A percentile compares a stretch with the other conserved stretches of the same genome.
phyloP scores from a whole-genome alignment of 352 stramenopile genomes.

The Globisporangium takayamanum region DNA sequence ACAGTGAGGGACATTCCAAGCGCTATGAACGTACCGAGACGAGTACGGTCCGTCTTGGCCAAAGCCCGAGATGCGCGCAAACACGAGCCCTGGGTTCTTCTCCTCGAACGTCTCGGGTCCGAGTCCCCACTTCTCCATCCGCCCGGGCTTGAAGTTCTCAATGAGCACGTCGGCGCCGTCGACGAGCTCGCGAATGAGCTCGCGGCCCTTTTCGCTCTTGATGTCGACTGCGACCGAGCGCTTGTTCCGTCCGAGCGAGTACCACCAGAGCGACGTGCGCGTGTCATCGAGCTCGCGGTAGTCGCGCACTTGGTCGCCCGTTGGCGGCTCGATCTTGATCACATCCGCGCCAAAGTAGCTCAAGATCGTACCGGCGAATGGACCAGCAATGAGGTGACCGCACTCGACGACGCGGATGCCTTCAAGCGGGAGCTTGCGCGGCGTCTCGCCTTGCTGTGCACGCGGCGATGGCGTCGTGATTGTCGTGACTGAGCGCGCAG shows the following conservation, averaged over 20 bases:
- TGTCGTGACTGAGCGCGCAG: constrained; percentile 11
- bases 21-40: constrained; percentile 19
- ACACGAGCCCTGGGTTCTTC: constrained; percentile 78
- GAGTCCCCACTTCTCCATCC: constrained; percentile 86
- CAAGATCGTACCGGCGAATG: constrained; percentile 79
- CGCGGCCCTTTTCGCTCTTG: constrained; percentile 51
- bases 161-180: constrained; percentile 79
- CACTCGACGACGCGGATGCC: constrained; percentile 75
- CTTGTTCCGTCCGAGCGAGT: constrained; percentile 86
- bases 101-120: constrained; percentile 65
- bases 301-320: constrained; percentile 75
- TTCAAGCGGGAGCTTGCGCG: constrained; percentile 40
- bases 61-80: constrained; percentile 78
- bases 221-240: constrained; percentile 81
- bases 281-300: constrained; percentile 69
- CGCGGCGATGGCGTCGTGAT: not conserved
- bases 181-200: constrained; percentile 67
- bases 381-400: constrained; percentile 73
- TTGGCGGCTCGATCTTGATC: constrained; percentile 87
- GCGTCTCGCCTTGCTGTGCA: not conserved
- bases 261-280: constrained; percentile 85
- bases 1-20: not conserved
- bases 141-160: constrained; percentile 84
- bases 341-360: constrained; percentile 88
- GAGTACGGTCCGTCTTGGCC: constrained; percentile 81